Evolutionary conservation across 768 basidiomycete species (phyloP).

Genomic region (Trametes sanguinea): DNA sequence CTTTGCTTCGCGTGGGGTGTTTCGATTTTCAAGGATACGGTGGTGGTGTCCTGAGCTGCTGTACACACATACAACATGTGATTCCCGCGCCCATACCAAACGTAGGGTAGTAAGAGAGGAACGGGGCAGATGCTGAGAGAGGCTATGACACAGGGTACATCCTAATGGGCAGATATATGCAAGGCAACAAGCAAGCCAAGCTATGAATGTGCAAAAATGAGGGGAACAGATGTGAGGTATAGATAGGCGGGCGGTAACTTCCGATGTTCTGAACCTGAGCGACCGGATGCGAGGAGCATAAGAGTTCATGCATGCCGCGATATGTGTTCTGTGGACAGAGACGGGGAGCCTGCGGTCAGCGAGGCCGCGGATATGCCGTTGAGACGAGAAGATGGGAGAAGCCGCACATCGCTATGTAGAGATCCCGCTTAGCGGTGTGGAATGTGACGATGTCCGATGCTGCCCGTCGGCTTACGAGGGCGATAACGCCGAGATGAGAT

Average conservation of each 20-base stretch:
- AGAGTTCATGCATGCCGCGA: too few species aligned
- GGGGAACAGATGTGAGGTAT: neutral
- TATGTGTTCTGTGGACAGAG: neutral
- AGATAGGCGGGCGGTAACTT: neutral
- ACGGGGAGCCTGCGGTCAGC: neutral
- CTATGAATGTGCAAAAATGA: neutral
- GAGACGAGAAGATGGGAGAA: neutral
- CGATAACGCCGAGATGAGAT: neutral
- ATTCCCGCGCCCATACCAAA: conserved; percentile 3
- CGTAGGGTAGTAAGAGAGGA: neutral
- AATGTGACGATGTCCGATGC: neutral
- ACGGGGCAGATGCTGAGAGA: neutral
- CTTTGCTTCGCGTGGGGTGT: too few species aligned
- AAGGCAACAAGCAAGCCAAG: neutral
- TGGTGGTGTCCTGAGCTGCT: too few species aligned
- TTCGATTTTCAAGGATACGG: too few species aligned
- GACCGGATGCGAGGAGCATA: neutral
- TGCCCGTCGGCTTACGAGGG: too few species aligned
- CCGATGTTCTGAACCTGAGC: neutral
- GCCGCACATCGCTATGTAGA: neutral
- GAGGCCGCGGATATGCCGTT: neutral
- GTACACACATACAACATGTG: conserved; percentile 13
- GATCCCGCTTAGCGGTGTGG: neutral
- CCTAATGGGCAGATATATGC: neutral
- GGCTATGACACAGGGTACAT: neutral